phyloP scores from a whole-genome alignment of 139 green algal genomes.

The Chlorella ohadii region DNA sequence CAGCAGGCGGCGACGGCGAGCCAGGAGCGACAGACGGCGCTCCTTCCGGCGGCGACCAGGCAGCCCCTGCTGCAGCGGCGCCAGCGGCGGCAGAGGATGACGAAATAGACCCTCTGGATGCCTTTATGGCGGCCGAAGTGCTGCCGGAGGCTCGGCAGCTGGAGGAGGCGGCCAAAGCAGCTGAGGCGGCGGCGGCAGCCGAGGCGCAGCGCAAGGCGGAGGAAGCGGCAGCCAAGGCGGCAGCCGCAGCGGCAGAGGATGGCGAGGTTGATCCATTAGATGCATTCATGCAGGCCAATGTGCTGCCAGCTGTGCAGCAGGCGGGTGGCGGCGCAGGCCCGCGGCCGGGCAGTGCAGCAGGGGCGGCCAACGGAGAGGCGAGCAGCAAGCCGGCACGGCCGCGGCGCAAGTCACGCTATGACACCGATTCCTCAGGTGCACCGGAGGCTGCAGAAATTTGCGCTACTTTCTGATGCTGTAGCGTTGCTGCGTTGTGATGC shows the following conservation, averaged over 20 bases:
- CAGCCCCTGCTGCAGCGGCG: not conserved
- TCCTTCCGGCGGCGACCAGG: not conserved
- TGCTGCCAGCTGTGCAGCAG: constrained; percentile 53
- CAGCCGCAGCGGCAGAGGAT: not conserved
- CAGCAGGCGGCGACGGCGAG: not conserved
- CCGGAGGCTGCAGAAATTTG: no score
- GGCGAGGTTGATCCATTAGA: constrained; percentile 85
- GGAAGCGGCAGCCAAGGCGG: not conserved
- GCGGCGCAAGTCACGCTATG: constrained; percentile 17
- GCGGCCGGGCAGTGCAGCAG: not conserved
- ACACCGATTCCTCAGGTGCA: constrained; percentile 52
- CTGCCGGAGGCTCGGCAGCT: constrained; percentile 51
- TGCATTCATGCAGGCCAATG: constrained; percentile 89
- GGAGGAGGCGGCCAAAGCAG: not conserved
- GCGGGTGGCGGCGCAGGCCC: not conserved
- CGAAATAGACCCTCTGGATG: constrained; percentile 93
- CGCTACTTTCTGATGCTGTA: no score
- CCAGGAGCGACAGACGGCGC: not conserved
- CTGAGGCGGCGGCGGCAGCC: not conserved
- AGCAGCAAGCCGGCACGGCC: constrained; percentile 18
- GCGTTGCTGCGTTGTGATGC: not conserved
- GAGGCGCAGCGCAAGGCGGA: not conserved
- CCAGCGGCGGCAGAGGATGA: constrained; percentile 53
- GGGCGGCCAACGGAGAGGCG: constrained; percentile 17
- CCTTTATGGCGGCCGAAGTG: constrained; percentile 88